Conservation (phyloP, 2,329 filamentous ascomycete species). For the Ophiostoma novo-ulmi region DNA sequence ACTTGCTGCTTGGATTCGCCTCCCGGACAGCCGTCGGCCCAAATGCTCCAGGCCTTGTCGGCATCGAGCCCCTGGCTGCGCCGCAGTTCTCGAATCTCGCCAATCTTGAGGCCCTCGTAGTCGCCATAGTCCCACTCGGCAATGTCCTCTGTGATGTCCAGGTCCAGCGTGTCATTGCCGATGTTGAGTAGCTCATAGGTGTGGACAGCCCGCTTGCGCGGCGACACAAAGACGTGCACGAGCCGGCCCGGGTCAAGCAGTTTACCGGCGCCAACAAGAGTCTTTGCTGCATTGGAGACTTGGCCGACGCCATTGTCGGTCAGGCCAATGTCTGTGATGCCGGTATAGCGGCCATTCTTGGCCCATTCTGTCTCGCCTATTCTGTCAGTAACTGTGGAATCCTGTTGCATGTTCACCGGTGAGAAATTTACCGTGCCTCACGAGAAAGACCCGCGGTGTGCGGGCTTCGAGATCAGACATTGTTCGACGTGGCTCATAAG, state of each 20-base stretch:
- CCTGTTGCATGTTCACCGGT: not conserved
- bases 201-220: constrained; percentile 43
- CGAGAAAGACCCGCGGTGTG: constrained; percentile 38
- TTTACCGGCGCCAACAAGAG: constrained; percentile 46
- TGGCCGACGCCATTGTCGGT: constrained; percentile 40
- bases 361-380: constrained; percentile 43
- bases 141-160: constrained; percentile 44
- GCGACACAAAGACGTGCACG: constrained; percentile 46
- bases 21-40: constrained; percentile 53
- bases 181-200: constrained; percentile 45
- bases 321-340: constrained; percentile 41
- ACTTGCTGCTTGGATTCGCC: constrained; percentile 43
- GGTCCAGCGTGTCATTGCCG: constrained; percentile 26
- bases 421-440: constrained; percentile 34
- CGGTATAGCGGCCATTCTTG: constrained; percentile 43
- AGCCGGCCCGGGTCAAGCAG: constrained; percentile 48
- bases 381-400: not conserved
- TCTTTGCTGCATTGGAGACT: constrained; percentile 40
- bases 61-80: constrained; percentile 44
- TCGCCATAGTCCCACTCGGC: constrained; percentile 60
- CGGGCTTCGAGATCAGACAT: constrained; percentile 38
- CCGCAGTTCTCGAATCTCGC: constrained; percentile 46
- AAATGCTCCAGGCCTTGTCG: constrained; percentile 51
- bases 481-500: not conserved
- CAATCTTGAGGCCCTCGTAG: constrained; percentile 53